phyloP scores from a whole-genome alignment of 2,329 filamentous ascomycete genomes.

The Fusarium equiseti region DNA sequence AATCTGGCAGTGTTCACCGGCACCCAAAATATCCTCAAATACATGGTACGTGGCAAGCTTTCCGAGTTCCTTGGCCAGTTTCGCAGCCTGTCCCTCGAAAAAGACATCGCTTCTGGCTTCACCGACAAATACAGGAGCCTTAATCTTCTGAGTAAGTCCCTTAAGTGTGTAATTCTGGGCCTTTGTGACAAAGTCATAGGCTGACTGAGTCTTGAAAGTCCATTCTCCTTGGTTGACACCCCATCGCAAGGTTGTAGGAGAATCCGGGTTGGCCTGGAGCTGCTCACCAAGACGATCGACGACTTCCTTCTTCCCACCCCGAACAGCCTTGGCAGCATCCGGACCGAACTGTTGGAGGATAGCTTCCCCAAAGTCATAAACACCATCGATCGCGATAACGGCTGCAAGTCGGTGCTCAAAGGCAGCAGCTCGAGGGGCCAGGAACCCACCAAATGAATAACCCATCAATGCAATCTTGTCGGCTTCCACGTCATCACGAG shows the following conservation, averaged over 20 bases:
- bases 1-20: conserved; percentile 15
- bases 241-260: conserved; percentile 4
- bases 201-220: conserved; percentile 21
- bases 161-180: conserved; percentile 28
- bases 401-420: conserved; percentile 58
- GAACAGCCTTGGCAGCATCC: not conserved
- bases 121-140: conserved; percentile 40
- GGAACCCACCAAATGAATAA: conserved; percentile 57
- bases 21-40: not conserved
- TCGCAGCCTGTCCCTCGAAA: conserved; percentile 12
- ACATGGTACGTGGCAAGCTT: conserved; percentile 2
- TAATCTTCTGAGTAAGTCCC: conserved; percentile 30
- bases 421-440: conserved; percentile 57
- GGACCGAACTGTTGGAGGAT: not conserved
- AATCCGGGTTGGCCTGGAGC: not conserved
- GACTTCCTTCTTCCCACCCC: not conserved
- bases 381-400: conserved; percentile 25
- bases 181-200: not conserved
- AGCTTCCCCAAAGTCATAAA: conserved; percentile 6
- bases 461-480: conserved; percentile 55
- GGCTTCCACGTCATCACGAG: conserved; percentile 48
- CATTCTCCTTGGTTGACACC: conserved; percentile 17
- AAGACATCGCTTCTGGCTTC: conserved; percentile 29
- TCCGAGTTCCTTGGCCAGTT: conserved; percentile 8
- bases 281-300: not conserved